Base-by-base conservation (phyloP, 164 flowering plant genomes). In the Malania oleifera region DNA sequence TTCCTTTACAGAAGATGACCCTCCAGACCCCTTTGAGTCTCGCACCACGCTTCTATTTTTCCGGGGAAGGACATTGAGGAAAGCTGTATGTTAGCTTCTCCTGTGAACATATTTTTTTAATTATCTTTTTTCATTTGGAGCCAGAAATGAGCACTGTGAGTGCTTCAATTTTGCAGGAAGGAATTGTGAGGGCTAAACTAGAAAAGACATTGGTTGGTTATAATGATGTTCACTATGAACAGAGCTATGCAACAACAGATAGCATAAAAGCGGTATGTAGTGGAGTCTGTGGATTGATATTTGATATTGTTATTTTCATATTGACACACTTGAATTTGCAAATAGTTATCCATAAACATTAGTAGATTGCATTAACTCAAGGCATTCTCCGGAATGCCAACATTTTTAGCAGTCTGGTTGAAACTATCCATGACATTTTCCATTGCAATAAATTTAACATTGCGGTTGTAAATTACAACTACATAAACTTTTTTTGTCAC, bases 1-100 rank as follows among this genome's bases (percentile, higher is more conserved):
- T 27, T 78, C 97, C 3, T 88, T 75, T 68, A 39, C 47, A 5
- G 81, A 84, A 66, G 99, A 90, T 60, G 70, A 85, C 46, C 18
- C 69, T 56, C 17, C 73, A 29, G 86, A 90, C 50, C 96, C 99
- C 20, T 93, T 70, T 59, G 83, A 75, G 45, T 76, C 91, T 65
- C 90, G 99, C 15, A 45, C 70, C 0, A 82, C 84, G 1, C 95
- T 93, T 60, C 87, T 93, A 45, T 93, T 80, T 75, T 90, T 90
- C 75, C 83, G 85, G 26, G 99, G 99, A 41, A 84, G 81, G 71
- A 93, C 92, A 40, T 57, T 83, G 60, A 80, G 99, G 66, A 93
- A 93, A 82, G 99, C 77, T 78, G 99, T 93, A 83, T 19, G 93
- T 64, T 58, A 20, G 3, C 47, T 28, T 20, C 15, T 25, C 18